Conservation (phyloP, 2,329 filamentous ascomycete species). For the Aspergillus candidus region DNA sequence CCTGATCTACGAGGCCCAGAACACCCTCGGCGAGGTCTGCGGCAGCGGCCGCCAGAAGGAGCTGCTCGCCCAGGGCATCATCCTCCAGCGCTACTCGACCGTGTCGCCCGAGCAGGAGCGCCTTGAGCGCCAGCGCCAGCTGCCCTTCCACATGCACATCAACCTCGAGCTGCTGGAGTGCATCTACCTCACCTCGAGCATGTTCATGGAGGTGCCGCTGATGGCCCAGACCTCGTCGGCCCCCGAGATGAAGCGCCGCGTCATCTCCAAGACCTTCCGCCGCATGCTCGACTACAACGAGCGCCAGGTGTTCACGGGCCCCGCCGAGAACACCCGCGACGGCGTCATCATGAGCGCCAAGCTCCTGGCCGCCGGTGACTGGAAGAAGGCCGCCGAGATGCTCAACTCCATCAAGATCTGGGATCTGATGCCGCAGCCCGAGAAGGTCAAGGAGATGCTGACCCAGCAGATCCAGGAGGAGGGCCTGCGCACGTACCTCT, state of each 20-base stretch:
- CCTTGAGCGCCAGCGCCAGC: conserved; percentile 90
- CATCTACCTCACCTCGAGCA: conserved; percentile 97
- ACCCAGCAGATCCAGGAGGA: conserved; percentile 98
- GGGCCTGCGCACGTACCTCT: conserved; percentile 94
- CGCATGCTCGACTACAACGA: conserved; percentile 99
- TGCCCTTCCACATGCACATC: conserved; percentile 99
- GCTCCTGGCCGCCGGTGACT: conserved; percentile 91
- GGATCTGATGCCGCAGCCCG: conserved; percentile 90
- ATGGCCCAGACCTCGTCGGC: conserved; percentile 95
- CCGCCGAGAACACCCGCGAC: conserved; percentile 96
- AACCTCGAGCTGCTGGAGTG: conserved; percentile 97
- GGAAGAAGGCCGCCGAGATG: conserved; percentile 92
- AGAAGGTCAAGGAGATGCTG: conserved; percentile 95
- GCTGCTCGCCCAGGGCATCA: conserved; percentile 92
- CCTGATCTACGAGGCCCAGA: conserved; percentile 94
- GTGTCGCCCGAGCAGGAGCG: conserved; percentile 97
- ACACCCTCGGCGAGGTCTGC: conserved; percentile 95
- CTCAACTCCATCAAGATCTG: conserved; percentile 99
- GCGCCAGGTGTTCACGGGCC: conserved; percentile 97
- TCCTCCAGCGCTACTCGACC: conserved; percentile 94
- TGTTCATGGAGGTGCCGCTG: conserved; percentile 96
- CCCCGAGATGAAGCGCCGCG: conserved; percentile 91
- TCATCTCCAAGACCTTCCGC: conserved; percentile 99
- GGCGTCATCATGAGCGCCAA: conserved; percentile 99
- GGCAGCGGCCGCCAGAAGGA: conserved; percentile 97